Base-by-base conservation (phyloP, 768 basidiomycete genomes). In the Russula sp. region DNA sequence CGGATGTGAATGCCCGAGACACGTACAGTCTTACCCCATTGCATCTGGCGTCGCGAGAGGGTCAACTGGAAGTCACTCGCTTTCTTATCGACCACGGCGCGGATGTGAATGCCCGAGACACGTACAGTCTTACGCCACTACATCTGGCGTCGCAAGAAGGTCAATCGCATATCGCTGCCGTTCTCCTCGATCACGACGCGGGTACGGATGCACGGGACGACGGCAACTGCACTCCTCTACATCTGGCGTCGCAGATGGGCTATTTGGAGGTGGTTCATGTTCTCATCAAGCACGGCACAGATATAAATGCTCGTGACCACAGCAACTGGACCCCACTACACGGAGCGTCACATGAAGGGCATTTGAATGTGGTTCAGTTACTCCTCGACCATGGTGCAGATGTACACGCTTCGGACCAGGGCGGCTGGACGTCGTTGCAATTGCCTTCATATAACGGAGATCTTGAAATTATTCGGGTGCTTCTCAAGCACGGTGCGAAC, bases 261-360 rank as follows among this genome's bases (percentile, higher is more conserved):
- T 36, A 38, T 24, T 14, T 38, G 1, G 22, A 24, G 16, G 36
- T 24, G 36, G 34, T 55, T 20, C 36, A 6, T 38, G 36, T 24
- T 36, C 53, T 55, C 24, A n/a, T 38, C 22, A 22, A 22, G 2
- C 14, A 55, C 8, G 36, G 53, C 13, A 16, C 20, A 18, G 22
- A 55, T 1, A 2, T 9, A 16, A 36, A 38, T 24, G 22, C 36
- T 3, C 22, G 34, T 5, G 53, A 55, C 22, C 13, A 24, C 36
- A 24, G 53, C 3, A 38, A 18, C 6, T 55, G 53, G 53, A 55
- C 53, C 22, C 53, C 53, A 38, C 53, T 55, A 1, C 53, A 55
- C 22, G 34, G n/a, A 22, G 53, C 53, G 22, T 55, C 36, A 24
- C 34, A 38, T 2, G 3, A 55, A 24, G 36, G 22, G 2, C 34